These are phyloP conservation scores for Steccherinum ochraceum DNA, from an alignment of 768 basidiomycete species.

Conservation along the genomic window DNA sequence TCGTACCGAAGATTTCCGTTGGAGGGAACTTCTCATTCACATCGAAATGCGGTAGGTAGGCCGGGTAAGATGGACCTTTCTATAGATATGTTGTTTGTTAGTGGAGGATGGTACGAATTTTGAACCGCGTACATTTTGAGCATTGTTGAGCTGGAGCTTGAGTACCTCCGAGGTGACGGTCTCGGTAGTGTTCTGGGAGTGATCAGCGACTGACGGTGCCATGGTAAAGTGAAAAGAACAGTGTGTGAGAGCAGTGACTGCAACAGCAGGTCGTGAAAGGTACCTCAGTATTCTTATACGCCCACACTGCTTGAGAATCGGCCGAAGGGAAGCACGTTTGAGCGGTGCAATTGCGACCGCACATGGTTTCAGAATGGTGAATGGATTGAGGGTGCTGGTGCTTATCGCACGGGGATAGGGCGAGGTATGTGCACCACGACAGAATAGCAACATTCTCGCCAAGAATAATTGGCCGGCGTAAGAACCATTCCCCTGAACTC, in stretches of 20 bases:
- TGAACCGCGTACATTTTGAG: not conserved
- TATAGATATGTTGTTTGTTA: constrained; percentile 1
- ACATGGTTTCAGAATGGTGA: not conserved
- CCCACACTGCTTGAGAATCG: not conserved
- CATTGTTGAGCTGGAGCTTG: not conserved
- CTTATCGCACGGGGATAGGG: not conserved
- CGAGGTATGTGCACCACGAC: not conserved
- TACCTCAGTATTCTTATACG: not conserved
- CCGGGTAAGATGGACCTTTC: constrained; percentile 41
- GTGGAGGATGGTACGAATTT: not conserved
- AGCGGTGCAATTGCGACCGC: not conserved
- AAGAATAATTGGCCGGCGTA: not conserved
- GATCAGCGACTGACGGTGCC: not conserved
- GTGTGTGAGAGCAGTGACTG: not conserved
- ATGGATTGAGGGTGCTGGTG: not conserved
- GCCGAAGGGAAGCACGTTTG: not conserved
- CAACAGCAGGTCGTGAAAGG: not conserved
- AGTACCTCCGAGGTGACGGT: not conserved
- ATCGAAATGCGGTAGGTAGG: constrained; percentile 43
- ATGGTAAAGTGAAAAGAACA: not conserved
- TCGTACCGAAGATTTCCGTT: constrained; percentile 37
- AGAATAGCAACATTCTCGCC: not conserved
- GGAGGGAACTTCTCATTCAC: constrained; percentile 44
- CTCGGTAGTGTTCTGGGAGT: not conserved
- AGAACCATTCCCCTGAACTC: not conserved